phyloP scores from a whole-genome alignment of 176 grass and related monocot species.

The Dactylis glomerata region DNA sequence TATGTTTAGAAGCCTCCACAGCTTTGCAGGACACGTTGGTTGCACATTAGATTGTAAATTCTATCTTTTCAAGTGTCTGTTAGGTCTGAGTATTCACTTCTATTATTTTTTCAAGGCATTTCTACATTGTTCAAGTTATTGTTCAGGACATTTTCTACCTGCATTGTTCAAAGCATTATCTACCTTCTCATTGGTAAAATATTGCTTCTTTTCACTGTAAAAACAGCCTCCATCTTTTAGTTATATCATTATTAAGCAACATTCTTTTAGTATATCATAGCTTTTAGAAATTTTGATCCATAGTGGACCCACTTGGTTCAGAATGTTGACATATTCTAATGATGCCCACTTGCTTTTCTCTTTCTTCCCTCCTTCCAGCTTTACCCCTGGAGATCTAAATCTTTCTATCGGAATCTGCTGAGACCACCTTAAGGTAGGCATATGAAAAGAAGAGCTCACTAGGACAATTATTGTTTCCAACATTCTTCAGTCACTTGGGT shows the following conservation, averaged over 20 bases:
- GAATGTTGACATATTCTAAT: slow-evolving; percentile 58
- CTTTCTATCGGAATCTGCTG: slow-evolving; percentile 63
- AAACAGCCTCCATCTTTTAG: slow-evolving; percentile 38
- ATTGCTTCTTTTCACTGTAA: slow-evolving; percentile 36
- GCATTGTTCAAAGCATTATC: slow-evolving; percentile 16
- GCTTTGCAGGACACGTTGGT: too few species aligned
- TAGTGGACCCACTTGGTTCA: slow-evolving; percentile 29
- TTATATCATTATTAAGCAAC: slow-evolving; percentile 32
- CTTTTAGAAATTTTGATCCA: slow-evolving; percentile 56
- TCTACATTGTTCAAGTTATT: slow-evolving; percentile 23
- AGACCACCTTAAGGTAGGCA: slow-evolving; percentile 33
- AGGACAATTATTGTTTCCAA: slow-evolving; percentile 60
- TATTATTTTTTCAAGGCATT: slow-evolving; percentile 30
- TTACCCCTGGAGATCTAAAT: slow-evolving; percentile 50
- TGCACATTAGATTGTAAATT: neutral
- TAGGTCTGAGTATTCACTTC: slow-evolving; percentile 11
- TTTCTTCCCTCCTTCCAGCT: slow-evolving; percentile 13
- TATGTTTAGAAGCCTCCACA: neutral
- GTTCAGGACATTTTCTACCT: slow-evolving; percentile 12
- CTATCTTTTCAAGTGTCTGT: neutral
- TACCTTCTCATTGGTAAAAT: slow-evolving; percentile 4
- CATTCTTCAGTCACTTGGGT: slow-evolving; percentile 51
- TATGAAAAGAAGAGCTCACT: slow-evolving; percentile 33
- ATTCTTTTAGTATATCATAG: slow-evolving; percentile 45
- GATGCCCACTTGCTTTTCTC: slow-evolving; percentile 43